Evolutionary conservation across 2,329 filamentous ascomycete genomes (phyloP), one percentile per base, ranked within the genome.

Genomic region (Ophiocordyceps camponoti-leonardi): DNA sequence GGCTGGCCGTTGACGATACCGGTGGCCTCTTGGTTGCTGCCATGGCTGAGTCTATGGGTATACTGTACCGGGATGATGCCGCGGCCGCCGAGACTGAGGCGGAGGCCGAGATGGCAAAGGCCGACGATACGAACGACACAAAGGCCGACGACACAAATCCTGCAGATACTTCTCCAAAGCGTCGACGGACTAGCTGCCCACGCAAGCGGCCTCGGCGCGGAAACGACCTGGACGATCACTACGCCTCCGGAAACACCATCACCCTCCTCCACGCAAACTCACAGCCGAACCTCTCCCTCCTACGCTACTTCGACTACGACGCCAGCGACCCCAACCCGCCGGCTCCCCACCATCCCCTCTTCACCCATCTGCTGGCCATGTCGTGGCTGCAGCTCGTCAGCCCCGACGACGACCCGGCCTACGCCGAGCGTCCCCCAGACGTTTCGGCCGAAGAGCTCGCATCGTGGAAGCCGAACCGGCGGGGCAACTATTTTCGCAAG

Each of bases 311-410:
- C 65, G 78, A 79, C 60, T 96, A 81, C 65, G 86, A 94, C 62
- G 67, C 73, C 52, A 73, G 75, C 48, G 77, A 77, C 49, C 77
- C 80, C 41, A 73, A 72, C 51, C 73, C 63, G 12, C 70, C 54
- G 42, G 61, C 69, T 45, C 68, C 73, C 14, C 68, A 77, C 22
- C 92, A 96, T 58, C 90, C 92, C 1, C 76, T 98, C 12, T 75
- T 82, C 61, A 81, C 75, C 16, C 81, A 92, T 58, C 76, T 98
- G 44, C 81, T 90, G 55, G 77, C 82, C 6, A 69, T 96, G 28
- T 90, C 86, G 26, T 98, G 90, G 88, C 75, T 98, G 2, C 90
- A 96, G 62, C 76, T 98, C 6, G 67, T 95, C 16, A 73, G 83
- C 22, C 92, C 92, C 0, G 66, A 75, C 33, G 67, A 77, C 28